A percentile compares a stretch with the other conserved stretches of the same genome.
Evolutionary conservation across 2,329 filamentous ascomycete species (phyloP).

Genomic region (Aspergillus melleus): DNA sequence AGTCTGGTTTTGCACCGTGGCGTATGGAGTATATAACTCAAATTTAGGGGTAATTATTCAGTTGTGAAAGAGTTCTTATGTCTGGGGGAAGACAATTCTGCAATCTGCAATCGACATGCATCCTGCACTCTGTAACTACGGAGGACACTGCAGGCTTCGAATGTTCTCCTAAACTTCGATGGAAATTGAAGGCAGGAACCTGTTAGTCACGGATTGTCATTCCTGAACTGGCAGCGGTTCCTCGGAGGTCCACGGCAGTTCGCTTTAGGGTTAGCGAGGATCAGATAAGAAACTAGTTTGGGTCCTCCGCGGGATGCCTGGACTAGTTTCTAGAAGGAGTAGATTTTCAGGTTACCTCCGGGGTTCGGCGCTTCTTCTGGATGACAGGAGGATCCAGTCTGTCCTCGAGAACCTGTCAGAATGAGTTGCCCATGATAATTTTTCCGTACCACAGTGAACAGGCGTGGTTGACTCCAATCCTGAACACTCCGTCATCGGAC

Average conservation of each 20-base stretch:
- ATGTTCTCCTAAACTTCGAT: too few species aligned
- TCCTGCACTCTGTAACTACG: too few species aligned
- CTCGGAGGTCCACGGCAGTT: not conserved
- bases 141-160: too few species aligned
- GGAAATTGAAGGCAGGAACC: not conserved
- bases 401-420: not conserved
- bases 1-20: not conserved
- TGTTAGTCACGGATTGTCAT: not conserved
- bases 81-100: too few species aligned
- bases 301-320: conserved; percentile 6
- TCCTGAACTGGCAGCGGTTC: not conserved
- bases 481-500: conserved; percentile 24
- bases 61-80: too few species aligned
- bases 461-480: not conserved
- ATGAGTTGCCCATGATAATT: not conserved
- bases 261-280: not conserved
- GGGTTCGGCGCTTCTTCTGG: conserved; percentile 19
- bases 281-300: conserved; percentile 9
- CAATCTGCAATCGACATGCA: too few species aligned
- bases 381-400: not conserved
- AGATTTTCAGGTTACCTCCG: conserved; percentile 10
- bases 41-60: too few species aligned
- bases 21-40: not conserved
- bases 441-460: not conserved
- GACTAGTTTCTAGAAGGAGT: conserved; percentile 2